A percentile compares a stretch with the other conserved stretches of the same genome.
Evolutionary conservation across 768 basidiomycete species (phyloP).

Genomic region (Lentinula raphanica): DNA sequence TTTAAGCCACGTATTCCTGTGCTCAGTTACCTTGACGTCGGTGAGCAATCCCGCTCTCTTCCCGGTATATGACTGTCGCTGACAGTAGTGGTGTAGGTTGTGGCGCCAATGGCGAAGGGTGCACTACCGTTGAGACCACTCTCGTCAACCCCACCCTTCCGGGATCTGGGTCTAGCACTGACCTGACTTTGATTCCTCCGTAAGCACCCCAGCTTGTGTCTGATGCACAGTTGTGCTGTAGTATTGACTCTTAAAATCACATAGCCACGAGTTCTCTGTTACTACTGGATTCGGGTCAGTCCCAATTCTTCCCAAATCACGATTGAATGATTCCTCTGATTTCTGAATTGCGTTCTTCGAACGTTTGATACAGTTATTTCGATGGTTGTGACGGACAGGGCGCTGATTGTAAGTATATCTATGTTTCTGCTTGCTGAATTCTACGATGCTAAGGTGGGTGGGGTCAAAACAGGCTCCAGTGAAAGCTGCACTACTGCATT

Average conservation of each 20-base stretch:
- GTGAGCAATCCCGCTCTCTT: neutral
- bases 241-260: neutral
- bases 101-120: slow-evolving; percentile 31
- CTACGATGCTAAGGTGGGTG: neutral
- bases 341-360: too few species aligned
- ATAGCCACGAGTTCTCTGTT: slow-evolving; percentile 29
- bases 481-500: slow-evolving; percentile 27
- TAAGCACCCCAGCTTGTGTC: slow-evolving; percentile 13
- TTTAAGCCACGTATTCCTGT: neutral
- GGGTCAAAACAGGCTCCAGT: slow-evolving; percentile 20
- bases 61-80: neutral
- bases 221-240: neutral
- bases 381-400: slow-evolving; percentile 24
- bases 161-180: slow-evolving; percentile 30
- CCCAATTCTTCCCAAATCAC: neutral
- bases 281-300: slow-evolving; percentile 27
- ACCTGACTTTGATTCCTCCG: slow-evolving; percentile 30
- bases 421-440: too few species aligned
- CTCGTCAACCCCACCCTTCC: slow-evolving; percentile 28
- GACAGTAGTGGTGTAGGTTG: slow-evolving; percentile 19
- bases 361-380: slow-evolving; percentile 16
- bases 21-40: slow-evolving; percentile 4
- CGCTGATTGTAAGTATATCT: slow-evolving; percentile 19
- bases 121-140: slow-evolving; percentile 29
- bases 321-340: too few species aligned